A percentile compares a stretch with the other conserved stretches of the same genome.
Evolutionary conservation across 176 grass and related monocot species (phyloP).

Genomic region (Guadua angustifolia): DNA sequence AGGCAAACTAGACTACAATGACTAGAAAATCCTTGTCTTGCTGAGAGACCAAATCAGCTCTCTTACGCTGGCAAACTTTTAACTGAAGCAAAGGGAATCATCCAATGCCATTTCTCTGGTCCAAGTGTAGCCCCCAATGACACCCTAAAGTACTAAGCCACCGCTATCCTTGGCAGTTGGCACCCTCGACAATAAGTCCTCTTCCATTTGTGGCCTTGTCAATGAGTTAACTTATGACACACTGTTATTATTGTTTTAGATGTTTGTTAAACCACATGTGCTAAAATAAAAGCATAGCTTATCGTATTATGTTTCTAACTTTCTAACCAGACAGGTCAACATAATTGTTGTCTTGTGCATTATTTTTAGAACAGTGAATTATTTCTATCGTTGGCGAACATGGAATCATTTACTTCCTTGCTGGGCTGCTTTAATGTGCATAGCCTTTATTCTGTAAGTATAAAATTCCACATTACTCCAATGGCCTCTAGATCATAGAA

Average conservation of each 20-base stretch:
- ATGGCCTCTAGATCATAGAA: constrained; percentile 15
- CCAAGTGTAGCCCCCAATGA: not conserved
- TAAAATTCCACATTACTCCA: constrained; percentile 13
- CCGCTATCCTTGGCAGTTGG: not conserved
- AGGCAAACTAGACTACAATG: not conserved
- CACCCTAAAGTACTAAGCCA: not conserved
- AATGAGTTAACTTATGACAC: not conserved
- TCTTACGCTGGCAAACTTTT: not conserved
- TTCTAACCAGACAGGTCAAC: not conserved
- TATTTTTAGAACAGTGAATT: not conserved
- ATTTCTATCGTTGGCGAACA: not conserved
- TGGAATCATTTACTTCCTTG: constrained; percentile 1
- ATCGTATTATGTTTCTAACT: constrained; percentile 18
- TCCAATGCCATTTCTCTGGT: not conserved
- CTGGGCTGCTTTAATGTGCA: constrained; percentile 13
- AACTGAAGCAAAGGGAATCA: not conserved
- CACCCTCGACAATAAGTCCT: not conserved
- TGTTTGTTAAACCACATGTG: constrained; percentile 31
- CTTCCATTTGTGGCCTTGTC: not conserved
- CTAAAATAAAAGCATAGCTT: constrained; percentile 41
- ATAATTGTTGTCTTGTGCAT: not conserved
- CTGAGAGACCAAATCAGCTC: not conserved
- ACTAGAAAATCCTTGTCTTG: not conserved
- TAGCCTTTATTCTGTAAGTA: not conserved
- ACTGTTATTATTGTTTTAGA: constrained; percentile 10